Base-by-base conservation (phyloP, 2,329 filamentous ascomycete species). In the Exophiala sp. region DNA sequence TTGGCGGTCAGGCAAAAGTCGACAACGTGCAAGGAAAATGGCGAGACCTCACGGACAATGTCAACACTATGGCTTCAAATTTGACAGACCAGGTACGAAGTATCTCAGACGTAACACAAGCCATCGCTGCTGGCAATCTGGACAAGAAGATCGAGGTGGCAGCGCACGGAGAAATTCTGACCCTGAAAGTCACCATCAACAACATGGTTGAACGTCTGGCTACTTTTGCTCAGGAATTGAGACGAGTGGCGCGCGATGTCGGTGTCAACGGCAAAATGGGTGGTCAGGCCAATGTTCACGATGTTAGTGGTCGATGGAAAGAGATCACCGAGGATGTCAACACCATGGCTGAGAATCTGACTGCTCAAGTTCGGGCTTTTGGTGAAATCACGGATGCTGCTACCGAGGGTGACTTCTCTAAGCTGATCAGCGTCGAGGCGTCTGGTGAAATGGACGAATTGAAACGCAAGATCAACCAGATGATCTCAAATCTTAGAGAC, bases 361-460 rank as follows among this genome's bases (percentile, higher is more conserved):
- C 92, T 3, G 94, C 92, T 0, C 94, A 99, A 81, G 94, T 99
- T 65, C 87, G 94, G 64, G 94, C 94, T 35, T 99, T 99, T 71
- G 94, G 91, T 50, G 92, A 97, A 69, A 97, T 99, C 65, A 96
- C 92, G n/a, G 95, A 96, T 70, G 85, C 94, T 35, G 94, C 94
- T 24, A 96, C 92, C 55, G 91, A 96, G 68, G 94, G 94, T 60
- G 92, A 99, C 72, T 97, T 97, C 71, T 95, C 90, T 20, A 95
- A 96, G 69, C 84, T 95, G 54, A 92, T 99, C 69, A 95, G 94
- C 44, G 92, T 99, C 14, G 91, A 96, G 71, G 94, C 94, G 16
- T 96, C 92, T 10, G 94, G 94, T 60, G 94, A 99, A 72, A 97
- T 99, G 94, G 94, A 97, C 72, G 92, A 97, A 71, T 80, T 99